phyloP scores from a whole-genome alignment of 2,329 filamentous ascomycete genomes.

The Leptographium wingfieldii region DNA sequence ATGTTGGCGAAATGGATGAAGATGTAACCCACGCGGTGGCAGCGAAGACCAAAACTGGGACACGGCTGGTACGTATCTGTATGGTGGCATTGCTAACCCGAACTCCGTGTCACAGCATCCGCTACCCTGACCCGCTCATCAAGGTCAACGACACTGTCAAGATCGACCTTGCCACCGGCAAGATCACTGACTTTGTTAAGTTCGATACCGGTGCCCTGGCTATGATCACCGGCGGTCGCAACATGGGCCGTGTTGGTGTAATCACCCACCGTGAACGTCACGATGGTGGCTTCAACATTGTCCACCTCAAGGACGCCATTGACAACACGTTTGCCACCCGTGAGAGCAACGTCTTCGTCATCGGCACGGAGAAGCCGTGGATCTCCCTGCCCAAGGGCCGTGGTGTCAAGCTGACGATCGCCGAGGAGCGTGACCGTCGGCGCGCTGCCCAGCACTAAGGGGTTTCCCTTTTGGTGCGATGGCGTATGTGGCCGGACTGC shows the following conservation, averaged over 20 bases:
- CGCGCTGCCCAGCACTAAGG: constrained; percentile 47
- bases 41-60: constrained; percentile 3
- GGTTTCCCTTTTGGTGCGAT: background rate
- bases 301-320: constrained; percentile 99
- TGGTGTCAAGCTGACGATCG: constrained; percentile 99
- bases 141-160: constrained; percentile 99
- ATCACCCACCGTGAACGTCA: constrained; percentile 99
- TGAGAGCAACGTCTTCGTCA: constrained; percentile 99
- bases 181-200: constrained; percentile 95
- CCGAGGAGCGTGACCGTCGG: constrained; percentile 97
- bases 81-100: constrained; percentile 24
- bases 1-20: background rate
- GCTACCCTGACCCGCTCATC: constrained; percentile 95
- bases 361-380: constrained; percentile 98
- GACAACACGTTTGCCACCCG: constrained; percentile 99
- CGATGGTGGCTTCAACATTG: constrained; percentile 99
- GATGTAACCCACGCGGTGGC: background rate
- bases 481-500: background rate
- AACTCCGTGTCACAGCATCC: constrained; percentile 55
- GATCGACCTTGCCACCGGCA: constrained; percentile 93
- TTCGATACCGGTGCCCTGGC: constrained; percentile 97
- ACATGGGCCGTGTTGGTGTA: constrained; percentile 99
- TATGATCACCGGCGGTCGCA: constrained; percentile 99
- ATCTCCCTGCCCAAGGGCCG: constrained; percentile 99
- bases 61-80: constrained; percentile 11